Evolutionary conservation across 108 stramenopile genomes (phyloP), one percentile per base, ranked within the genome.

Genomic region (Discostella stelligeroides): DNA sequence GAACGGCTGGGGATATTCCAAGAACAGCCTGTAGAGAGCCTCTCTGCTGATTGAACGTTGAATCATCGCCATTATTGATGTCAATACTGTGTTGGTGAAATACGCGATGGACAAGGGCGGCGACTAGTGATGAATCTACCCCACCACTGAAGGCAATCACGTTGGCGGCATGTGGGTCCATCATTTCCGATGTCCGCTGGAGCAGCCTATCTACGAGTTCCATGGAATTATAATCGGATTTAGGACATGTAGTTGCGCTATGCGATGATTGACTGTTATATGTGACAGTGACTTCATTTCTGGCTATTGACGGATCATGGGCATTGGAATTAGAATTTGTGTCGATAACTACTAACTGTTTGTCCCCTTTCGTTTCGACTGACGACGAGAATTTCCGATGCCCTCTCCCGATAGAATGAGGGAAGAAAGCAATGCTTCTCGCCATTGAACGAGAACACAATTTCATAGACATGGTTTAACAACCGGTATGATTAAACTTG

Each of bases 61-160:
- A 21, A 21, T 29, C n/a, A 38, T 34, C 12, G 47, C 28, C 21
- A 41, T 21, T 8, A 28, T 25, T 54, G 17, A 27, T 53, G 29
- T 34, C 39, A 12, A 7, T 40, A 65, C 24, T 14, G 54, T 66
- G 76, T 28, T 49, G 47, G 10, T 54, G 25, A 41, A 84, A 85
- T 12, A 68, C 67, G 13, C 71, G 68, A 30, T 92, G 70, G 11
- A 96, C 80, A 34, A 96, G 60, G 1, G 95, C 91, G 0, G 95
- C 90, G 10, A 90, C 92, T 0, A 98, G 68, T 12, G 88, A 88
- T 11, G 96, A 97, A 58, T 98, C 97, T 12, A 98, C 92, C 3
- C 97, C 97, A 28, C 97, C 97, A 24, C 92, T 94, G 79, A 82
- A 98, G 0, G 97, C 97, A 3, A 96, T 81, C 8, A 95, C 66